Conservation (phyloP, 805 yeast genomes). For the Ogataea paradorogensis region DNA sequence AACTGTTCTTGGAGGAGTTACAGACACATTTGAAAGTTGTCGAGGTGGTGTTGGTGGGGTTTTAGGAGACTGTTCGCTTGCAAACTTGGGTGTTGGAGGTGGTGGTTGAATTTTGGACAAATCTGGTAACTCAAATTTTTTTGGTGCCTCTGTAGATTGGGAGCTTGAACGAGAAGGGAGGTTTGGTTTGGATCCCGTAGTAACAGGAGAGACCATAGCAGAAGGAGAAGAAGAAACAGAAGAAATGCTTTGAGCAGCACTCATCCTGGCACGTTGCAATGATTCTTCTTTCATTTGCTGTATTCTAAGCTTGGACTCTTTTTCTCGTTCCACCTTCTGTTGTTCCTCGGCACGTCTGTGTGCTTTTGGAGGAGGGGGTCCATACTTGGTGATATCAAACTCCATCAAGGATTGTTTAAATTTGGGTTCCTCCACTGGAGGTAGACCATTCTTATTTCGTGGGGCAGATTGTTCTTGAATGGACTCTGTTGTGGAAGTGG, state of each 20-base stretch:
- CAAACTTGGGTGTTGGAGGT: slow-evolving; percentile 21
- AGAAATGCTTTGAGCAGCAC: slow-evolving; percentile 6
- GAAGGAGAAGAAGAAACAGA: slow-evolving; percentile 5
- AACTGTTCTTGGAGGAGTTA: slow-evolving; percentile 14
- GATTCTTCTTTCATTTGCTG: slow-evolving; percentile 30
- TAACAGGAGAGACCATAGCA: slow-evolving; percentile 8
- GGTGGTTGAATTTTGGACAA: slow-evolving; percentile 30
- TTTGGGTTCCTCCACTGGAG: slow-evolving; percentile 25
- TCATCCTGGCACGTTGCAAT: slow-evolving; percentile 24
- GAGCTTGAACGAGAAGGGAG: slow-evolving; percentile 15
- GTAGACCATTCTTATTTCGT: slow-evolving; percentile 3
- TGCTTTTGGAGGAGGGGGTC: slow-evolving; percentile 48
- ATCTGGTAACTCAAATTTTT: slow-evolving; percentile 25
- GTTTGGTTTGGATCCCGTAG: slow-evolving; percentile 9
- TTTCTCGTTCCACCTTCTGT: slow-evolving; percentile 22
- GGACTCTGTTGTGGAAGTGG: not conserved
- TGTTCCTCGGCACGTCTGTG: slow-evolving; percentile 26
- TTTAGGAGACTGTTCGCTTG: slow-evolving; percentile 3
- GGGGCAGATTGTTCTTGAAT: slow-evolving; percentile 6
- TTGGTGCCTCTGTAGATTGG: slow-evolving; percentile 12
- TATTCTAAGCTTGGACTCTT: slow-evolving; percentile 25
- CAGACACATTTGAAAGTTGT: slow-evolving; percentile 2
- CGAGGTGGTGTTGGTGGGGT: slow-evolving; percentile 6
- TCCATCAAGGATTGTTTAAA: slow-evolving; percentile 32
- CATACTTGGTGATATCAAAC: slow-evolving; percentile 37